Conservation (phyloP, 2,329 filamentous ascomycete genomes). For the Scedosporium apiospermum region DNA sequence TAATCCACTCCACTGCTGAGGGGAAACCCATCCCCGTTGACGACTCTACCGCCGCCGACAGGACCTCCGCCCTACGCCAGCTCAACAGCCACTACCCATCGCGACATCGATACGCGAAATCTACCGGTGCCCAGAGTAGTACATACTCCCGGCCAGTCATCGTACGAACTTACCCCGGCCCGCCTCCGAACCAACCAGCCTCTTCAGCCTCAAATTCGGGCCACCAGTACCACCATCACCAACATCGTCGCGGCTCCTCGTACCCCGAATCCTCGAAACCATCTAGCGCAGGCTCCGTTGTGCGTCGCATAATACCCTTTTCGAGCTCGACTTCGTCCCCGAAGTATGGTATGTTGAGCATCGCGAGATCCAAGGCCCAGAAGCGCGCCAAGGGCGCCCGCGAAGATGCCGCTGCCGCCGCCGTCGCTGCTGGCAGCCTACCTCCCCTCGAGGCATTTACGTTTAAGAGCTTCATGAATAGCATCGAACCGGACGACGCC, state of each 20-base stretch:
- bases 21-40: constrained; percentile 47
- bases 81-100: constrained; percentile 49
- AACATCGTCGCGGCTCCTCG: neutral
- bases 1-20: constrained; percentile 45
- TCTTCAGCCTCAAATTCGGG: constrained; percentile 15
- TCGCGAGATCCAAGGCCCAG: constrained; percentile 33
- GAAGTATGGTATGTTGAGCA: constrained; percentile 29
- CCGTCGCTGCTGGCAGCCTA: constrained; percentile 18
- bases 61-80: constrained; percentile 51
- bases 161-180: constrained; percentile 52
- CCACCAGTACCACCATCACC: constrained; percentile 14
- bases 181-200: constrained; percentile 14
- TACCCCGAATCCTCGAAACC: constrained; percentile 6
- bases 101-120: constrained; percentile 46
- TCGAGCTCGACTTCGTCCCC: constrained; percentile 1
- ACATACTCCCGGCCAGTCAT: constrained; percentile 58
- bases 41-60: constrained; percentile 41
- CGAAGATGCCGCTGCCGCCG: neutral
- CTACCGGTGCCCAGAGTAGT: constrained; percentile 43
- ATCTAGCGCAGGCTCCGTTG: constrained; percentile 12
- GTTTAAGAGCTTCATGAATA: constrained; percentile 55
- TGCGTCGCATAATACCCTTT: constrained; percentile 12
- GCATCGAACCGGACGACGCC: constrained; percentile 34
- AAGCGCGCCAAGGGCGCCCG: constrained; percentile 12
- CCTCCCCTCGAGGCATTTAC: constrained; percentile 55